Evolutionary conservation across 225 moss, liverwort and hornwort species (phyloP), one percentile per base, ranked within the genome.

Genomic region (Rhytidiadelphus loreus): DNA sequence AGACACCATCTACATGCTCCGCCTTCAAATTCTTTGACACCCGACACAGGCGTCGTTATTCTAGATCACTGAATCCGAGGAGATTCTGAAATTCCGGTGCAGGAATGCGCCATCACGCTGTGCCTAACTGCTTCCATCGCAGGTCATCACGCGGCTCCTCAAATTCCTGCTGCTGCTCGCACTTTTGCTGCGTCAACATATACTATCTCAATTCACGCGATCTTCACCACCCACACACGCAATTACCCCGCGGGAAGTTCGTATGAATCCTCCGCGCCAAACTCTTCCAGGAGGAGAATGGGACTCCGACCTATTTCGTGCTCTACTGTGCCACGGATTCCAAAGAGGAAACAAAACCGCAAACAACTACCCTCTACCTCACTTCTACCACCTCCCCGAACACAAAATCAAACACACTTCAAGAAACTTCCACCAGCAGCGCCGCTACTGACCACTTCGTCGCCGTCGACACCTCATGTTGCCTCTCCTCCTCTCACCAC

Each of bases 251-350:
- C 63, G 86, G n/a, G 44, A 65, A 72, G 28, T 74, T 13, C 6
- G 13, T 43, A 18, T 7, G 30, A 64, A 68, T 28, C 52, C 32
- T 80, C 88, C 68, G 75, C 61, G 59, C 92, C 88, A 84, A 90
- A 90, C 83, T 88, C 90, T 86, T 86, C 83, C 44, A 43, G 46
- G 89, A 88, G 86, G 80, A 90, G 75, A 86, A 88, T 90, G 92
- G 90, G 75, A 92, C 92, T 86, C 90, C 55, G 66, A 64, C 59
- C 63, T 86, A 55, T 88, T 91, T 93, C 93, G 91, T 93, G 93
- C 93, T 90, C 93, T 93, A 88, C 93, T 93, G 91, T 93, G 90
- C 53, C 57, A 59, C 88, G 56, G 59, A 64, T 26, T 62, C 88
- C 30, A 52, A 19, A 81, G 25, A 0, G 28, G 72, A 71, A 44